Evolutionary conservation across 345 rosid genomes (phyloP), one percentile per base, ranked within the genome.

Genomic region (Combretum micranthum): DNA sequence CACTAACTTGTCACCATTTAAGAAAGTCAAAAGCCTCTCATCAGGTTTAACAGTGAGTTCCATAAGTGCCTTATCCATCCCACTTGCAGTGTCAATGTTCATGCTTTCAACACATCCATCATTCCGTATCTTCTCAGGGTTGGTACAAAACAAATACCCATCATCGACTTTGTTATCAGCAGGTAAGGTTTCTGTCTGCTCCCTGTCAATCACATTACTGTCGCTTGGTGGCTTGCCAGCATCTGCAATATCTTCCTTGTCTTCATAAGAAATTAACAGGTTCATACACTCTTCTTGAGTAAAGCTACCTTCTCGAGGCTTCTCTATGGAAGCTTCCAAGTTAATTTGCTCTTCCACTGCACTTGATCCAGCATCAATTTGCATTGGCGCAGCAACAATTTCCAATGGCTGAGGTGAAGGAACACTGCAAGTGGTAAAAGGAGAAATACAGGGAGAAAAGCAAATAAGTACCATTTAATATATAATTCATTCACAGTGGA

Each of bases 321-420:
- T 71, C 67, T 68, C 71, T 48, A 51, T 20, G 55, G 62, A 65
- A 56, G 56, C 52, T 39, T 74, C 63, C 45, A 56, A 44, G 52
- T 55, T 26, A 47, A 65, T 49, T 44, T 22, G 42, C 44, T 52
- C 53, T 47, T 13, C 47, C 10, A 59, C 66, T 59, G 52, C 42
- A 18, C 71, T 63, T 49, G 19, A 42, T 48, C 45, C 75, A 53
- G 56, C 52, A 47, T 78, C 75, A 73, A 80, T 61, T 17, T 48
- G 61, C 57, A 62, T 52, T 21, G 65, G 54, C 64, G 45, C 52
- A 47, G 57, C 20, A 47, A 50, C 58, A 67, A 52, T 42, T 22
- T 68, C 77, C 60, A 68, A 64, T 21, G 4, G 52, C 45, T 42
- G 58, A 57, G 66, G 53, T 51, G 8, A 23, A 19, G 22, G 0